Evolutionary conservation across 2,329 filamentous ascomycete genomes (phyloP).

Genomic region (Colletotrichum salicis): DNA sequence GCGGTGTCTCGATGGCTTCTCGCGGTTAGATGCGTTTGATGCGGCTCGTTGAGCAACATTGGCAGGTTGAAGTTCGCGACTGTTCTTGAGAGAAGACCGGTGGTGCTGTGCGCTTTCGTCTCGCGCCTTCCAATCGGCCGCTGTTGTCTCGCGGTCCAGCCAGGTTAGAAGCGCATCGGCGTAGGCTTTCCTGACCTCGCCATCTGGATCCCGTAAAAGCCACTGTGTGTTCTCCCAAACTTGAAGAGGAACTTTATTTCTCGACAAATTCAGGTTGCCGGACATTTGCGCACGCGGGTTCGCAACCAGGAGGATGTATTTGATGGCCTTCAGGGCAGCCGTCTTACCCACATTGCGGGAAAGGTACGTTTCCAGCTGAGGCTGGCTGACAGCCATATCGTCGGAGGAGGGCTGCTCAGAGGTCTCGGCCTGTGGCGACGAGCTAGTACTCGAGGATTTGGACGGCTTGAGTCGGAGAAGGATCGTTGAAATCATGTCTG

Average conservation of each 20-base stretch:
- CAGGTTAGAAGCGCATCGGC: slow-evolving; percentile 85
- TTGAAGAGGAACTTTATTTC: slow-evolving; percentile 80
- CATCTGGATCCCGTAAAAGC: slow-evolving; percentile 84
- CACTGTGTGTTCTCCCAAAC: slow-evolving; percentile 98
- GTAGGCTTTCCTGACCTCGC: slow-evolving; percentile 84
- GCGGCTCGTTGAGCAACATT: slow-evolving; percentile 71
- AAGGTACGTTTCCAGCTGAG: slow-evolving; percentile 62
- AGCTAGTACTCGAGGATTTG: slow-evolving; percentile 54
- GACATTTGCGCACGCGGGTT: slow-evolving; percentile 72
- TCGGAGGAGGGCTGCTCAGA: slow-evolving; percentile 50
- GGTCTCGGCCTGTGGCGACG: slow-evolving; percentile 60
- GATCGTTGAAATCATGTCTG: slow-evolving; percentile 90
- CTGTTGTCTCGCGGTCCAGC: slow-evolving; percentile 82
- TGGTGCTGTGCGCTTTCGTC: slow-evolving; percentile 64
- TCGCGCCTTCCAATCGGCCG: slow-evolving; percentile 69
- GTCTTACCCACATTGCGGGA: slow-evolving; percentile 65
- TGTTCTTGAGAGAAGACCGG: slow-evolving; percentile 54
- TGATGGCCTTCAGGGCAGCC: slow-evolving; percentile 81
- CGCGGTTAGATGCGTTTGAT: slow-evolving; percentile 73
- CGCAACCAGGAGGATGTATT: slow-evolving; percentile 83
- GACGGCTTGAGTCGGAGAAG: slow-evolving; percentile 80
- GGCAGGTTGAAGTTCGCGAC: slow-evolving; percentile 50
- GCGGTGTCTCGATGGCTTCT: slow-evolving; percentile 63
- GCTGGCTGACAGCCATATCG: slow-evolving; percentile 45
- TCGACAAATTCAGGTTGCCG: slow-evolving; percentile 71